These are phyloP conservation scores for Margaritispora aquatica DNA, from an alignment of 495 filamentous ascomycete genomes.

Conservation along the genomic window DNA sequence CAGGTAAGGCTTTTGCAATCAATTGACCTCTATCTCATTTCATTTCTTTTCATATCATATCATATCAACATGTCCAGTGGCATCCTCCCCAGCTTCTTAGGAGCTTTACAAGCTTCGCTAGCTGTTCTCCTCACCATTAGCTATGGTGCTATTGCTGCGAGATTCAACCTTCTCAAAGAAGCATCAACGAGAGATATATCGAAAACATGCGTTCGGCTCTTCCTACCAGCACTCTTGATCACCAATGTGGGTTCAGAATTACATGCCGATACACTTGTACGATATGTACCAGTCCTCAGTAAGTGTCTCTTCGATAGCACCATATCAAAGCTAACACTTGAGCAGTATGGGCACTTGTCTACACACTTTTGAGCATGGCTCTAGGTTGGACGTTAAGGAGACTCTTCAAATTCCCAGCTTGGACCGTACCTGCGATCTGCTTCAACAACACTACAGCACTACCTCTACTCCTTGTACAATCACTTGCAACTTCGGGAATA, in stretches of 20 bases:
- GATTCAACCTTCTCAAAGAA: slow-evolving; percentile 50
- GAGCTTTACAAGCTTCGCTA: slow-evolving; percentile 61
- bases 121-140: slow-evolving; percentile 61
- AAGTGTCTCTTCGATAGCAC: neutral
- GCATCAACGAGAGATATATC: slow-evolving; percentile 54
- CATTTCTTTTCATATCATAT: too few relatives aligned
- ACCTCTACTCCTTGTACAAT: slow-evolving; percentile 58
- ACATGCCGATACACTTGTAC: slow-evolving; percentile 40
- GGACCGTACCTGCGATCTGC: slow-evolving; percentile 55
- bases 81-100: slow-evolving; percentile 40
- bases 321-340: neutral
- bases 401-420: slow-evolving; percentile 51
- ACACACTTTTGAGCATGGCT: slow-evolving; percentile 45
- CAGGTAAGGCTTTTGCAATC: too few relatives aligned
- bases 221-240: slow-evolving; percentile 57
- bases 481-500: slow-evolving; percentile 57
- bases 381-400: slow-evolving; percentile 38
- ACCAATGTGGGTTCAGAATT: slow-evolving; percentile 60
- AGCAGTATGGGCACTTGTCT: slow-evolving; percentile 51
- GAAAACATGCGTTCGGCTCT: slow-evolving; percentile 53
- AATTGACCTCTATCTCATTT: too few relatives aligned
- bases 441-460: slow-evolving; percentile 75
- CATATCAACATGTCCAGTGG: slow-evolving; percentile 2
- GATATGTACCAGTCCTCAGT: slow-evolving; percentile 38
- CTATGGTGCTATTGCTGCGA: slow-evolving; percentile 53